Percentiles rank a stretch among this genome's conserved stretches.
Evolutionary conservation across 2,329 filamentous ascomycete genomes (phyloP).

Genomic region (Botryotinia narcissicola): DNA sequence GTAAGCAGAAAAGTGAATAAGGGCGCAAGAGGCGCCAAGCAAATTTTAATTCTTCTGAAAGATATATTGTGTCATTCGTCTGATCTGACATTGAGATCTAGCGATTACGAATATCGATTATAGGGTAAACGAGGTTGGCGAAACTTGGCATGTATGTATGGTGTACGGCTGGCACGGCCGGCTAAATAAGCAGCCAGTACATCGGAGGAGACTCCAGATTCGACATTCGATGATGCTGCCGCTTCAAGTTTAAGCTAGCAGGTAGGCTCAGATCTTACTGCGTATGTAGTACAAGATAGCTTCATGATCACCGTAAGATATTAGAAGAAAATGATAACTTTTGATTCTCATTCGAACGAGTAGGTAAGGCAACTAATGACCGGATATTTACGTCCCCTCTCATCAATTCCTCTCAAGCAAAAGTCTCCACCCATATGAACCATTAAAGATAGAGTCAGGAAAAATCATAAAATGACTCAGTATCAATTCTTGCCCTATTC

Average conservation of each 20-base stretch:
- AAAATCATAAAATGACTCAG: not conserved
- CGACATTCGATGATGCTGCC: too few relatives aligned
- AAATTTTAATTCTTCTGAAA: not conserved
- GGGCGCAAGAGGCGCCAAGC: not conserved
- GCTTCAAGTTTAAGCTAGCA: not conserved
- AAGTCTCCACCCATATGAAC: not conserved
- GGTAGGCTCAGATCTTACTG: not conserved
- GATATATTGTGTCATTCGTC: not conserved
- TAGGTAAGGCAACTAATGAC: not conserved
- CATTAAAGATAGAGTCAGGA: not conserved
- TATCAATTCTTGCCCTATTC: not conserved
- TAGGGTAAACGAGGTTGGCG: not conserved
- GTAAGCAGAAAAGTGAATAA: not conserved
- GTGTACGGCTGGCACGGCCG: not conserved
- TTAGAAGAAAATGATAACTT: conserved; percentile 1
- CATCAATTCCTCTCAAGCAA: not conserved
- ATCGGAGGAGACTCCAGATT: not conserved
- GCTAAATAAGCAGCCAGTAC: not conserved
- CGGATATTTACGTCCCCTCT: not conserved
- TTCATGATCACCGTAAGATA: not conserved
- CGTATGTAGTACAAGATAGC: not conserved
- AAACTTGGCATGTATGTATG: not conserved
- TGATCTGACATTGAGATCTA: not conserved
- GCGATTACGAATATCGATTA: not conserved
- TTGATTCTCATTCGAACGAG: not conserved